A percentile compares a stretch with the other conserved stretches of the same genome.
These are phyloP conservation scores for Boechera stricta DNA, from an alignment of 345 rosid species.

Conservation along the genomic window DNA sequence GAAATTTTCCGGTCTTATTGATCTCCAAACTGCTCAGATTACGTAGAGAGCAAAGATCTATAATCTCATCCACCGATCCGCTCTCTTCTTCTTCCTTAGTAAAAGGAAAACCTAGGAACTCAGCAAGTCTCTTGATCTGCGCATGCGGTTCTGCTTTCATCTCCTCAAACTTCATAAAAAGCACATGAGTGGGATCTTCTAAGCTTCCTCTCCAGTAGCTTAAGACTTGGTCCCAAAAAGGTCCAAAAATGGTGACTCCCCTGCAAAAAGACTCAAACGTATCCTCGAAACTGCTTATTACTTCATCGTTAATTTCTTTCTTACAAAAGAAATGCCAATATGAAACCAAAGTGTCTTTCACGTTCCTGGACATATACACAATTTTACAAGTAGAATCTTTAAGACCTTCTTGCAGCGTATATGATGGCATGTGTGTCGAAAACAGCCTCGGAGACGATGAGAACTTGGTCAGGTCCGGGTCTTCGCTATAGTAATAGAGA, in stretches of 20 bases:
- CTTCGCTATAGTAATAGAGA: background rate
- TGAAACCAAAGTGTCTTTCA: background rate
- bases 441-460: background rate
- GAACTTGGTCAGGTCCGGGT: background rate
- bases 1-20: background rate
- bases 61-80: background rate
- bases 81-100: background rate
- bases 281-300: background rate
- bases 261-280: background rate
- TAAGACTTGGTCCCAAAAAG: background rate
- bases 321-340: background rate
- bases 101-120: background rate
- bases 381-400: background rate
- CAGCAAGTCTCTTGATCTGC: background rate
- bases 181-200: background rate
- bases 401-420: background rate
- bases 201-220: constrained; percentile 12
- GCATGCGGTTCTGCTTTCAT: background rate
- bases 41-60: background rate
- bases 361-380: background rate
- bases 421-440: background rate
- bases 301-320: background rate
- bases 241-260: background rate
- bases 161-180: background rate
- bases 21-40: constrained; percentile 4